Conservation (phyloP, 2,329 filamentous ascomycete species). For the Ophiostoma populinum region DNA sequence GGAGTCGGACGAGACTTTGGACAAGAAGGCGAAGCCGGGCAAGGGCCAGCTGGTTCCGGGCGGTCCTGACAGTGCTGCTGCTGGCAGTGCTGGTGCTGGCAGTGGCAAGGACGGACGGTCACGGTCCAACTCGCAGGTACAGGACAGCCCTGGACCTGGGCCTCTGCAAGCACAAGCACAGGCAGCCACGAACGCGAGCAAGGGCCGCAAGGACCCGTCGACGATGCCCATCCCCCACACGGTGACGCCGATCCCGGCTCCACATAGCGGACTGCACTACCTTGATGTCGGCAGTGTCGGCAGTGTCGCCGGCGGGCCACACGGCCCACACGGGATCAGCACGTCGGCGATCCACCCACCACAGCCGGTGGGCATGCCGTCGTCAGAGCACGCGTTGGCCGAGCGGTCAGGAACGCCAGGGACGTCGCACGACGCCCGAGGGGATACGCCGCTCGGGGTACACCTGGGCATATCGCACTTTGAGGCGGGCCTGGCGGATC, state of each 20-base stretch:
- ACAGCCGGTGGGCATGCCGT: too few species aligned
- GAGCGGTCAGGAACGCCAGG: too few species aligned
- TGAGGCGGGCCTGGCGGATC: conserved; percentile 26
- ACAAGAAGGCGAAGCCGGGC: conserved; percentile 4
- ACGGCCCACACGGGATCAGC: too few species aligned
- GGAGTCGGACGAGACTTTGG: conserved; percentile 19
- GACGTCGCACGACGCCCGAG: too few species aligned
- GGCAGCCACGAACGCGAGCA: too few species aligned
- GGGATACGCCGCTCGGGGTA: conserved; percentile 26
- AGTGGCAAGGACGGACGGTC: conserved; percentile 29
- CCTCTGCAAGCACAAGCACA: too few species aligned
- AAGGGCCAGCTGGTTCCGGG: conserved; percentile 20
- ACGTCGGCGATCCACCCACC: too few species aligned
- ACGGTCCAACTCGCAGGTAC: conserved; percentile 34
- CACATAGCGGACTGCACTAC: background rate
- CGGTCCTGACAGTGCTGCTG: conserved; percentile 15
- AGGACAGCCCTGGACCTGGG: conserved; percentile 11
- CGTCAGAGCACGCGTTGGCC: too few species aligned
- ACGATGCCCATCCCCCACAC: background rate
- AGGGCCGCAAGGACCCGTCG: background rate
- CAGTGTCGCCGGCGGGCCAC: background rate
- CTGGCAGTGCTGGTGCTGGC: background rate
- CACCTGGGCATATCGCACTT: conserved; percentile 32
- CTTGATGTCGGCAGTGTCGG: background rate
- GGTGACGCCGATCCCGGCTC: background rate